Evolutionary conservation across 345 rosid species (phyloP), one percentile per base, ranked within the genome.

Genomic region (Rhodomyrtus tomentosa): DNA sequence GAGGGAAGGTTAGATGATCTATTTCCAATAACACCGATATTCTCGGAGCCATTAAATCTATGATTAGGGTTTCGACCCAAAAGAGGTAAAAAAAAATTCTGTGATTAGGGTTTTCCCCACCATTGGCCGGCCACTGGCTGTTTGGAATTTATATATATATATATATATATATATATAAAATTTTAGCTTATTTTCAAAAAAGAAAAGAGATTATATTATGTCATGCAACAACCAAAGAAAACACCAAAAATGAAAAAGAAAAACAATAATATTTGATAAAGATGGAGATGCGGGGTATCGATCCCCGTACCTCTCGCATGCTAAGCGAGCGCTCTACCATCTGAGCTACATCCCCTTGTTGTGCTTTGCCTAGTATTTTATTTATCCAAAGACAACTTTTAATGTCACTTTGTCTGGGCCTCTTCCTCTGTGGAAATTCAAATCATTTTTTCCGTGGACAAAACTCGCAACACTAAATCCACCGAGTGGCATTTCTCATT

Each of bases 271-370:
- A 40, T 40, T 40, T 40, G 42, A n/a, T 1, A 16, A 59, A 68
- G 24, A 62, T 89, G 89, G 91, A 88, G 91, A 91, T 87, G 92
- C 88, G 89, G 89, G 90, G 91, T 86, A 89, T 89, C 90, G 89
- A 91, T 89, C 91, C 90, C 90, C 91, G 90, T 90, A 85, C 92
- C 91, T 90, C 93, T 90, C 90, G 91, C 92, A 92, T 92, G 93
- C 92, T 89, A 90, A 91, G 92, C 92, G 90, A 90, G 92, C 93
- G 91, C 93, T 91, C 93, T 91, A 92, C 93, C 95, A 91, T 90
- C 95, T 90, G 92, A 92, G 92, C 95, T 92, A 92, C 92, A 92
- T 90, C 92, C 93, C 93, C 92, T 4, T 1, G 0, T 0, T 2
- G 3, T 16, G 0, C 0, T 1, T 3, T 1, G 1, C 13, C 10